Base-by-base conservation (phyloP, 129 eudicot species). In the Centaurea solstitialis region DNA sequence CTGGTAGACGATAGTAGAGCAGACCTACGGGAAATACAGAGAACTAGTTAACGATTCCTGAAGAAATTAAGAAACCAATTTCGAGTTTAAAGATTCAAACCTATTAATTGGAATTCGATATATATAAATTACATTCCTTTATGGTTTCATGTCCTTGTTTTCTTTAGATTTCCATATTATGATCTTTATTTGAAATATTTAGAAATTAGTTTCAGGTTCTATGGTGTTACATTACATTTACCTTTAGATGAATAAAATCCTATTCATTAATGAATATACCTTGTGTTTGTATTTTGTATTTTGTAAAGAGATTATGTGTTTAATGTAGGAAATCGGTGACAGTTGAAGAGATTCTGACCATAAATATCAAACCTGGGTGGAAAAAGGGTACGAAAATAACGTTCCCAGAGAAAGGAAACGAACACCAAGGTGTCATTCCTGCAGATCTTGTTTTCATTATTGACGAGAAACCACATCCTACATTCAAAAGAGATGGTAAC, bases 351-450 rank as follows among this genome's bases (percentile, higher is more conserved):
- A 79, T 69, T 15, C 22, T 78, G 24, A 78, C 78, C 11, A 74
- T 86, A 13, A 74, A 82, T 39, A 79, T 86, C 17, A 82, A 41
- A 71, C 84, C 79, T 7, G 83, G 86, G 11, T 77, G 81, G 89
- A 82, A 86, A 39, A 86, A 82, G 50, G 86, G 86, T 15, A 86
- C 84, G 33, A 86, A 82, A 70, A 62, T 82, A 18, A 79, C 86
- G 2, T 82, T 82, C 76, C 86, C 81, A 13, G 86, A 86, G 24
- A 78, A 74, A 23, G 79, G 84, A 41, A 81, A 81, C 73, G 74
- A 78, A 26, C 43, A 72, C 70, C 73, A 28, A 22, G 74, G 83
- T 18, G 37, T 73, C 17, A 30, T 73, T 47, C 76, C 86, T 11
- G 77, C 80, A 10, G 83, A 81, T 74, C 74, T 82, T 41, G 41